Evolutionary conservation across 306 rosid genomes (phyloP), one percentile per base, ranked within the genome.

Genomic region (Morella rubra): DNA sequence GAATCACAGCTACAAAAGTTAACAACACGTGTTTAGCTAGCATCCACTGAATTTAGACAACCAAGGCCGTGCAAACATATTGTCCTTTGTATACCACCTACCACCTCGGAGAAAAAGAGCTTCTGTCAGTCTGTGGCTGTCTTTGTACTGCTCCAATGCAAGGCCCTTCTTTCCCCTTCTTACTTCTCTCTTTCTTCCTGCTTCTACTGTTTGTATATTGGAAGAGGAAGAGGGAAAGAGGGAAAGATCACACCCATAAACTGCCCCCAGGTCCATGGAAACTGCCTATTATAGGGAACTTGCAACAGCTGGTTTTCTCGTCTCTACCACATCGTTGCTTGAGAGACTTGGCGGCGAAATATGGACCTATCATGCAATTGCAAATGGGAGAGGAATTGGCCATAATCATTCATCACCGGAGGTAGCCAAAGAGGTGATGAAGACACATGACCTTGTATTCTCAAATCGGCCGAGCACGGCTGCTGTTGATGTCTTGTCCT

Each of bases 251-350:
- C 27, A 22, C 1, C n/a, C 60, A 42, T n/a, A 78, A 5, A n/a
- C 41, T 72, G 44, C 73, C 73, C 11, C 58, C 77, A 24, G 66
- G 71, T 2, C 82, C 82, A 13, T 19, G 75, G 71, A 61, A 78
- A 61, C 58, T 72, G 14, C 77, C 71, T 9, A 0, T 78, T 16
- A 62, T 78, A 4, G 77, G 82, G 32, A 78, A 78, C 72, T 61
- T 72, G 56, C 81, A 60, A 16, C 73, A 78, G 77, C 55, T 78
- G 18, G 32, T 66, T 22, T 70, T 71, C 8, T 22, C 37, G 12
- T 52, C 68, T 5, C 73, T 62, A 11, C 73, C 77, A 12, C 81
- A 72, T 44, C 72, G 27, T 51, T 14, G 50, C 10, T 0, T 60
- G 66, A 62, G 44, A 46, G 15, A 71, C 42, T 61, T 78, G 64